Conservation (phyloP, 2,329 filamentous ascomycete genomes). For the Pestalotiopsis sp. region DNA sequence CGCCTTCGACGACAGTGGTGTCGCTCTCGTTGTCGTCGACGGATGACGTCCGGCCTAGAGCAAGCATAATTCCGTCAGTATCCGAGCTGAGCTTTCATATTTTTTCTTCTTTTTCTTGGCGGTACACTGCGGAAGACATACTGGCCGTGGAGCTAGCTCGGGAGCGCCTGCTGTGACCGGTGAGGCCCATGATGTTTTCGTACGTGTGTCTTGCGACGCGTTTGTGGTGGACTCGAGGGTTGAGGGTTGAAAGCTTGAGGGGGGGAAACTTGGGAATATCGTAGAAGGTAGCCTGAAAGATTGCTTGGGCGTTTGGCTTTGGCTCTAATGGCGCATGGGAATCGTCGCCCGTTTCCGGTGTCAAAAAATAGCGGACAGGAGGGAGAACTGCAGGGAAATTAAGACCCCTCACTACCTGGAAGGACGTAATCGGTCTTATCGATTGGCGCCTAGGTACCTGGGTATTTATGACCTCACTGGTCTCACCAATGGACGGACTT, state of each 20-base stretch:
- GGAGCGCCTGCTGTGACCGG: constrained; percentile 1
- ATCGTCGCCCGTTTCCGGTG: constrained; percentile 5
- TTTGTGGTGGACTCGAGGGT: not conserved
- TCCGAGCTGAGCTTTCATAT: not conserved
- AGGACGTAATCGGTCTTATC: constrained; percentile 7
- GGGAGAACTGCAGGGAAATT: not conserved
- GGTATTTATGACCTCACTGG: constrained; percentile 9
- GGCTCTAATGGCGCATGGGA: constrained; percentile 4
- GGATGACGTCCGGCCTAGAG: constrained; percentile 40
- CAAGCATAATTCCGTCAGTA: constrained; percentile 2
- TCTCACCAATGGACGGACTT: not conserved
- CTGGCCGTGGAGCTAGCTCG: constrained; percentile 12
- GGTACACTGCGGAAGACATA: constrained; percentile 2
- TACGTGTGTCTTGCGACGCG: not conserved
- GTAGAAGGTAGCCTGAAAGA: not conserved
- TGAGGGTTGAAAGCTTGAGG: not conserved
- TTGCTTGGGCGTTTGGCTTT: not conserved
- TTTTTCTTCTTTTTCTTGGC: not conserved
- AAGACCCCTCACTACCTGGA: constrained; percentile 8
- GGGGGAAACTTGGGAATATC: not conserved
- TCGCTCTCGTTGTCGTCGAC: constrained; percentile 65
- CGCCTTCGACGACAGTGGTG: constrained; percentile 81
- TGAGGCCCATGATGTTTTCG: constrained; percentile 8
- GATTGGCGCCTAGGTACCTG: not conserved
- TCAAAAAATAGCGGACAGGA: not conserved